Evolutionary conservation across 495 filamentous ascomycete species (phyloP).

Genomic region (Amniculicola lignicola): DNA sequence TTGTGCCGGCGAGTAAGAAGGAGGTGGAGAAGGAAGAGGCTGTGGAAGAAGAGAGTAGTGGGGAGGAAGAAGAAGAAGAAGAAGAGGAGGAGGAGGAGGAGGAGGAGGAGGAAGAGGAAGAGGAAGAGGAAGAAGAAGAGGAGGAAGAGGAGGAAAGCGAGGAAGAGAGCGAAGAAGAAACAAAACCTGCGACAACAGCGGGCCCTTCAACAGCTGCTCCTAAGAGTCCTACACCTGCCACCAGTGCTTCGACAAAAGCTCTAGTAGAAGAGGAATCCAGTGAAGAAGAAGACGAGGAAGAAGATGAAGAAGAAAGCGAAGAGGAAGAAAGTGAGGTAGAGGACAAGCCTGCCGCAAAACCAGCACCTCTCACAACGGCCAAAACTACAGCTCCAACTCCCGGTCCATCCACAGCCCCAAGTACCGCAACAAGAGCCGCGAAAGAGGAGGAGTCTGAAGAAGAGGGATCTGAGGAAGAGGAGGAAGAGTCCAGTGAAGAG

Average conservation of each 20-base stretch:
- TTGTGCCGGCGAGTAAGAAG: slow-evolving; percentile 33
- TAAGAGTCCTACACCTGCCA: too few relatives aligned
- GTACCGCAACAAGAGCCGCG: too few relatives aligned
- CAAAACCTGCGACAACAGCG: not conserved
- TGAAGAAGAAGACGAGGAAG: slow-evolving; percentile 33
- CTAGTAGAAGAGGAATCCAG: too few relatives aligned
- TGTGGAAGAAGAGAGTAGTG: slow-evolving; percentile 29
- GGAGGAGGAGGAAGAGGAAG: slow-evolving; percentile 31
- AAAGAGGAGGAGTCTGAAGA: slow-evolving; percentile 3
- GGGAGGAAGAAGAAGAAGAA: slow-evolving; percentile 36
- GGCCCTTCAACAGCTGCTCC: too few relatives aligned
- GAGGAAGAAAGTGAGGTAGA: not conserved
- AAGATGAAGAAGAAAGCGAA: slow-evolving; percentile 16
- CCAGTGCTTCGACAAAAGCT: too few relatives aligned
- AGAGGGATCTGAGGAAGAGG: slow-evolving; percentile 1
- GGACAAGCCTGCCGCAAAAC: not conserved
- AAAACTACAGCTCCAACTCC: not conserved
- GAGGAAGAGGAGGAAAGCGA: slow-evolving; percentile 35
- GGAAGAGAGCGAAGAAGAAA: slow-evolving; percentile 27
- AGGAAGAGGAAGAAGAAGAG: slow-evolving; percentile 27
- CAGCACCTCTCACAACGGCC: not conserved
- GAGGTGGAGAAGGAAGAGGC: slow-evolving; percentile 29
- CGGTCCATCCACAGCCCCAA: not conserved
- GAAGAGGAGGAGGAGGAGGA: slow-evolving; percentile 32
- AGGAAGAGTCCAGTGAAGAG: slow-evolving; percentile 6